Evolutionary conservation across 768 basidiomycete species (phyloP), one percentile per base, ranked within the genome.

Genomic region (Mycena capillaripes): DNA sequence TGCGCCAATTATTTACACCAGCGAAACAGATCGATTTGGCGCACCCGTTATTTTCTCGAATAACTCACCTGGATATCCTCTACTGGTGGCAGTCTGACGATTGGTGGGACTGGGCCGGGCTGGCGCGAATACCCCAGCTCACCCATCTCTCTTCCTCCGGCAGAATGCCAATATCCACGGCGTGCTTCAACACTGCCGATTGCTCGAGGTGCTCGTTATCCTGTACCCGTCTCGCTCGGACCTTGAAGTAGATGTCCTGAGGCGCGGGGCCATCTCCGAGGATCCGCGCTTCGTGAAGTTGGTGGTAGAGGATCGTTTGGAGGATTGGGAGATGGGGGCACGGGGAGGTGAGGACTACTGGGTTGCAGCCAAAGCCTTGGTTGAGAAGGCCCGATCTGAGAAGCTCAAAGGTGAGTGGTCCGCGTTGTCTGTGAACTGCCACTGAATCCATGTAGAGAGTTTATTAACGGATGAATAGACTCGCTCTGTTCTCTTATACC

Each of bases 261-360:
- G 8, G 3, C 16, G 4, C 19, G 16, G 16, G 14, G 19, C 19
- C 27, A 16, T 19, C 17, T 2, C 25, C 9, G 29, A 29, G 9
- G 59, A 61, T 46, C 42, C 42, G 4, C 59, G 59, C 17, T 32
- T 44, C 11, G 59, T 61, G 59, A 32, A 21, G 25, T 27, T 46
- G 27, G 59, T 46, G 8, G 59, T 61, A 25, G 9, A 14, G 27
- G 29, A 61, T 25, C 42, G 44, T 29, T 21, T 61, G 17, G 19
- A 16, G 0, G 44, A 61, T 42, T 61, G 59, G 59, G 42, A 44
- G 14, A 30, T 21, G 3, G 59, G 42, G 16, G 59, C 42, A 8
- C 59, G 59, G 27, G 44, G 59, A 10, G 59, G 59, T 10, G 59
- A 61, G 16, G 59, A 61, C 11, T 46, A 46, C 25, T 61, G 59